Base-by-base conservation (phyloP, 2,329 filamentous ascomycete genomes). In the Aspergillus ochraceus region DNA sequence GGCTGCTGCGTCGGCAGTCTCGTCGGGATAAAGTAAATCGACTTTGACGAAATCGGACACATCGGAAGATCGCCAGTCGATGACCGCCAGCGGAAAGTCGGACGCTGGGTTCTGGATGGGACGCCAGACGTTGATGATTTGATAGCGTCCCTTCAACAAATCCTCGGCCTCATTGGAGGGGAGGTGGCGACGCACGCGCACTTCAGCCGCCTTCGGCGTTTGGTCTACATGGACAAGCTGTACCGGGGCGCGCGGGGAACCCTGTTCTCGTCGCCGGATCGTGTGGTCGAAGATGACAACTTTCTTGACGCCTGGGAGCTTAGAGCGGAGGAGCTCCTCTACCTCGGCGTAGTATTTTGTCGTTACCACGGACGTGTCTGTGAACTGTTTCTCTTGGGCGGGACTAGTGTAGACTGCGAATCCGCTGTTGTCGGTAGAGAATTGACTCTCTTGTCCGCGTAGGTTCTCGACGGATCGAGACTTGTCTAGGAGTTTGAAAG, bases 231-330 rank as follows among this genome's bases (percentile, higher is more conserved):
- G 89, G 0, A 90, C 86, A 65, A 86, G 84, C 71, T 89, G 85
- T 0, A 91, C 88, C 0, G 89, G 89, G 63, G 85, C 84, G 6
- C 88, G 81, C 0, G 86, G 80, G 0, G 86, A 78, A 1, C 77
- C 72, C n/a, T 83, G 82, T 1, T 79, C 73, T 20, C 83, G 77
- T 6, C 83, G 77, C 2, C 88, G 83, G 65, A 91, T 88, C 0
- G 88, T 90, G 72, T 91, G 88, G 73, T 91, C 88, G 70, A 91
- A 91, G 60, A 90, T 88, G 60, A 86, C 81, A 11, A 91, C 81
- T 61, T 86, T 86, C 56, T 83, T 84, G 55, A 88, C 77, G 0
- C 80, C 83, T 0, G 81, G 78, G 0, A 89, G 77, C 49, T 83
- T 83, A 29, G 79, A 73, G 12, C 80, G 79, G 2, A 90, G 76